Evolutionary conservation across 495 filamentous ascomycete species (phyloP), one percentile per base, ranked within the genome.

Genomic region (Penicillium pancosmium): DNA sequence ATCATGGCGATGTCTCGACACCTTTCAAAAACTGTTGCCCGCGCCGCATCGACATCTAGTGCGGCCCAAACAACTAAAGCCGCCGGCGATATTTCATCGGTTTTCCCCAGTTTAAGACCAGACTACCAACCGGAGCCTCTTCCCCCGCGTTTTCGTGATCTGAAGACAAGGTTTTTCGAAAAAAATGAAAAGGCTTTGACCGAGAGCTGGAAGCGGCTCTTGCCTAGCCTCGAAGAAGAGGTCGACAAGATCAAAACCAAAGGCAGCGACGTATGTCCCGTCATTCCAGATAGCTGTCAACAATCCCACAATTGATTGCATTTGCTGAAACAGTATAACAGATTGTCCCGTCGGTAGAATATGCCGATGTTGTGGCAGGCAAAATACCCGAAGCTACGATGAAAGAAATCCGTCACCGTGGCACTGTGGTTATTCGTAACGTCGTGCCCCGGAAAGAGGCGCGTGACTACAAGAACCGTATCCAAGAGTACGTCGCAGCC

Each of bases 81-180:
- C 12, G 68, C 74, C 3, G 92, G 92, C 5, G 88, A 94, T 68
- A 96, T 96, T 51, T 91, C 90, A 0, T 89, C 89, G 57, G 83
- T 91, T 6, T 96, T 96, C 56, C 88, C 88, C 3, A 92, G 89
- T 16, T 78, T 96, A 27, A 75, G 69, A 63, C 90, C 89, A 0
- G 89, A 90, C 13, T 78, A 80, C 33, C 72, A 82, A 18, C 78
- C 83, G 5, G 68, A 82, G 41, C 88, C 89, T 5, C 80, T 96
- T 1, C 87, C 89, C 0, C 69, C 83, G 41, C 82, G 91, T 5
- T 97, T 91, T 65, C 85, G 85, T 19, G 78, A 88, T n/a, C 76
- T 94, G n/a, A 97, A 96, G 63, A 65, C 66, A 9, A 67, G 76
- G 4, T 75, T 93, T 3, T 84, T 90, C 18, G 56, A 72, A 9